Conservation (phyloP, 2,329 filamentous ascomycete species). For the Cryphonectria radicalis region DNA sequence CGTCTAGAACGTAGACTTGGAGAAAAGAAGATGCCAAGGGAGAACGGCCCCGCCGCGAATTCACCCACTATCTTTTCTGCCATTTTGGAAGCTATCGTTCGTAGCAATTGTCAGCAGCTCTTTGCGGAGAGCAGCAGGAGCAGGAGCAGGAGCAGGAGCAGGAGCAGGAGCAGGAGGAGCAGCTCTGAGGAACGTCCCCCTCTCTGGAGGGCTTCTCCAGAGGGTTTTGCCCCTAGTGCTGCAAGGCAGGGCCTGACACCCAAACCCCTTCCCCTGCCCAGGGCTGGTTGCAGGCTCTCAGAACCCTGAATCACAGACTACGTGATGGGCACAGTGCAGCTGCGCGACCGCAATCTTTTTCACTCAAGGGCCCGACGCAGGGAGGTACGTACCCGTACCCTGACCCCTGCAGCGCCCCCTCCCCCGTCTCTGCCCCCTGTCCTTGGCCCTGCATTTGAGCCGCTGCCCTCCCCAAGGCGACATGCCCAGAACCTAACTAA, state of each 20-base stretch:
- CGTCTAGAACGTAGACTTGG: background rate
- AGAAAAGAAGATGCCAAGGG: background rate
- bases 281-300: background rate
- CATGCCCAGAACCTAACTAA: background rate
- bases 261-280: constrained; percentile 1
- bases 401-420: background rate
- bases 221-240: background rate
- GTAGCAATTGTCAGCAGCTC: background rate
- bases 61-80: background rate
- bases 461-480: background rate
- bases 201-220: background rate
- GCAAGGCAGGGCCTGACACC: background rate
- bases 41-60: background rate
- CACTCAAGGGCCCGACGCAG: background rate
- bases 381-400: constrained; percentile 1
- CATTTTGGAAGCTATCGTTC: background rate
- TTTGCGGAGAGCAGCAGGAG: background rate
- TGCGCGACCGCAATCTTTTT: background rate
- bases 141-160: background rate
- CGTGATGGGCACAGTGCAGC: constrained; percentile 1
- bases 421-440: background rate
- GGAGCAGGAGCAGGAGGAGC: no score
- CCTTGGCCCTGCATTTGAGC: constrained; percentile 7
- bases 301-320: constrained; percentile 1
- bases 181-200: background rate